phyloP scores from a whole-genome alignment of 495 filamentous ascomycete species.

The Cercophora sp. region DNA sequence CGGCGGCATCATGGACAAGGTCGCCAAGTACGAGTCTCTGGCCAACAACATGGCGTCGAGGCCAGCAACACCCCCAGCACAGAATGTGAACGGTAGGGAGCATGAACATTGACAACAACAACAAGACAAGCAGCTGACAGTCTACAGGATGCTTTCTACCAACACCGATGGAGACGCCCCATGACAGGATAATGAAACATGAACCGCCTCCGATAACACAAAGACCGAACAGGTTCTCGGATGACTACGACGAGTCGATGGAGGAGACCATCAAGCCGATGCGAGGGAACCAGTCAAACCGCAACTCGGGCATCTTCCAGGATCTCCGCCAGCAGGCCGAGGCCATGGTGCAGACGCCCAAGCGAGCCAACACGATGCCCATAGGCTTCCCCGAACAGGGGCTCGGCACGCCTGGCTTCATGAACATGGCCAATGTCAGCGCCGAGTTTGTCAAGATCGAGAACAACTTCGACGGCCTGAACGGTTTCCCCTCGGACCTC shows the following conservation, averaged over 20 bases:
- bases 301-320: conserved; percentile 39
- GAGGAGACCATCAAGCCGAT: conserved; percentile 54
- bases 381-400: conserved; percentile 27
- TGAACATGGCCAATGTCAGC: conserved; percentile 50
- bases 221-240: conserved; percentile 41
- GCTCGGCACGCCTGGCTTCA: conserved; percentile 51
- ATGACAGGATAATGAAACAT: conserved; percentile 34
- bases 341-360: conserved; percentile 27
- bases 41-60: conserved; percentile 33
- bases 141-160: conserved; percentile 44
- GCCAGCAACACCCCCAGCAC: conserved; percentile 56
- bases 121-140: conserved; percentile 7
- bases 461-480: conserved; percentile 37
- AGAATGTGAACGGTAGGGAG: conserved; percentile 52
- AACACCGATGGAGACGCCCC: conserved; percentile 46
- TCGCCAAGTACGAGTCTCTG: conserved; percentile 49
- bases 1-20: conserved; percentile 50
- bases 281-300: conserved; percentile 28
- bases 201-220: conserved; percentile 25
- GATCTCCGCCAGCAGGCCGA: conserved; percentile 45
- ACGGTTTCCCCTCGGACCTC: conserved; percentile 25
- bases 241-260: conserved; percentile 54
- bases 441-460: conserved; percentile 51
- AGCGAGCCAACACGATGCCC: conserved; percentile 40
- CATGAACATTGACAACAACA: not conserved